Percentiles rank a stretch among this genome's conserved stretches.
Evolutionary conservation across 768 basidiomycete genomes (phyloP).

Genomic region (Leccinellum albellum): DNA sequence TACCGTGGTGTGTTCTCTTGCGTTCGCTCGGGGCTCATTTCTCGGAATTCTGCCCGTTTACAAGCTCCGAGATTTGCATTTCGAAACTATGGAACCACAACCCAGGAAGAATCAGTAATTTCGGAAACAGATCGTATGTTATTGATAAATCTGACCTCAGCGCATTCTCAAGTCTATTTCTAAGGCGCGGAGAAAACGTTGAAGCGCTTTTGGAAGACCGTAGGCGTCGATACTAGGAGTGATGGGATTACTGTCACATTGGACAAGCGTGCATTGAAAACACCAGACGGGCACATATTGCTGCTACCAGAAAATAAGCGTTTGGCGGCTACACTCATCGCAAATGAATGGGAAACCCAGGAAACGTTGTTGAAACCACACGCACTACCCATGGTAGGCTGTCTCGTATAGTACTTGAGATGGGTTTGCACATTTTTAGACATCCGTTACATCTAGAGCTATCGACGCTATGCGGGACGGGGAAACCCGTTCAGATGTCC

Average conservation of each 20-base stretch:
- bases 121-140: constrained; percentile 65
- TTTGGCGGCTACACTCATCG: constrained; percentile 79
- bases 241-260: constrained; percentile 62
- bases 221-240: constrained; percentile 62
- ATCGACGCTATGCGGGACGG: constrained; percentile 71
- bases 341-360: constrained; percentile 96
- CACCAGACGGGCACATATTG: constrained; percentile 77
- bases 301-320: constrained; percentile 65
- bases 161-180: constrained; percentile 6
- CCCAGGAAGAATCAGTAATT: constrained; percentile 41
- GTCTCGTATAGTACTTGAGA: not conserved
- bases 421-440: constrained; percentile 47
- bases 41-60: not conserved
- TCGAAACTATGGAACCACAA: constrained; percentile 14
- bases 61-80: not conserved
- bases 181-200: constrained; percentile 82
- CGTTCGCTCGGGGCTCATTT: constrained; percentile 1
- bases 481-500: constrained; percentile 56
- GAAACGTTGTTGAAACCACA: constrained; percentile 81
- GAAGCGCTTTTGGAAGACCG: constrained; percentile 92
- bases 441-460: constrained; percentile 85
- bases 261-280: constrained; percentile 83
- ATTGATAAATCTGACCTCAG: not conserved
- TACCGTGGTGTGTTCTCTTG: constrained; percentile 2
- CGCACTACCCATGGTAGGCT: constrained; percentile 80